Evolutionary conservation across 306 rosid species (phyloP).

Genomic region (Inga laurina): DNA sequence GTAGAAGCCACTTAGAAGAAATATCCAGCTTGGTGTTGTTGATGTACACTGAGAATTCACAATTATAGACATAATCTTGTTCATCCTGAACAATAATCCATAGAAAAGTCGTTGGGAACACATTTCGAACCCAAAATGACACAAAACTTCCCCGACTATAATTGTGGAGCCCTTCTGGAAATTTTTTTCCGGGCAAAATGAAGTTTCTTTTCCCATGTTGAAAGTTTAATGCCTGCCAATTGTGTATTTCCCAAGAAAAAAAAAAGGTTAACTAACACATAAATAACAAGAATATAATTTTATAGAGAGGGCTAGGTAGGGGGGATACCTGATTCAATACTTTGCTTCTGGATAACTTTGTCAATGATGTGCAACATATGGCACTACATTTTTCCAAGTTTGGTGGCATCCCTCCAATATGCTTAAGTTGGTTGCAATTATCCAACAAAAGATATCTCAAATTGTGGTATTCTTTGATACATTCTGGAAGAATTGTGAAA

Average conservation of each 20-base stretch:
- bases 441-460: not conserved
- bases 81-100: not conserved
- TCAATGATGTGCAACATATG: not conserved
- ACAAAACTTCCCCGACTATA: not conserved
- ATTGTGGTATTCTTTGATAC: conserved; percentile 12
- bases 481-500: not conserved
- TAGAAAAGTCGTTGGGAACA: not conserved
- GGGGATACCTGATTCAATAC: not conserved
- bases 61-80: not conserved
- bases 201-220: not conserved
- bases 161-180: not conserved
- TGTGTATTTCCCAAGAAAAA: not conserved
- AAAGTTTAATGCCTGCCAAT: not conserved
- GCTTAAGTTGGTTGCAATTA: not conserved
- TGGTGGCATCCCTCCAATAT: conserved; percentile 19
- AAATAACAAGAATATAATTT: not conserved
- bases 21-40: not conserved
- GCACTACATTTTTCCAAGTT: not conserved
- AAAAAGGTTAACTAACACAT: not conserved
- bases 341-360: not conserved
- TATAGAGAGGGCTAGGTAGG: not conserved
- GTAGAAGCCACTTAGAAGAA: not conserved
- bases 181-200: not conserved
- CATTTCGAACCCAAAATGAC: conserved; percentile 10
- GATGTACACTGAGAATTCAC: not conserved